Conservation (phyloP, 495 filamentous ascomycete genomes). For the Platismatia glauca region DNA sequence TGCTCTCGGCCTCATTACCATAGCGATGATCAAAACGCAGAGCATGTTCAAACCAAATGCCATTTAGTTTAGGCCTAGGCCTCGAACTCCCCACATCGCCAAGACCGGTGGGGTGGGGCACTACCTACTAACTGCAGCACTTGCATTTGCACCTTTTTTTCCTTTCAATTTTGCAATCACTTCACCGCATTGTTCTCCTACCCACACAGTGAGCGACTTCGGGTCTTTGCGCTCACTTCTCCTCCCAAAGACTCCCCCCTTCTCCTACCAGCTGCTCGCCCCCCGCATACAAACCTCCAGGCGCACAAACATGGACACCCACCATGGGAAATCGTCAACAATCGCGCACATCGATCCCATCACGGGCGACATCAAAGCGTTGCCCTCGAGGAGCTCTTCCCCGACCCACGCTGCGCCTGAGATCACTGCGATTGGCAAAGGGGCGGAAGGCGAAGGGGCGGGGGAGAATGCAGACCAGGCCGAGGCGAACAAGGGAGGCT, state of each 20-base stretch:
- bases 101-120: conserved; percentile 1
- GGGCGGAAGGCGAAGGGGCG: conserved; percentile 31
- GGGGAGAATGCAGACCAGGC: conserved; percentile 45
- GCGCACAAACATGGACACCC: conserved; percentile 8
- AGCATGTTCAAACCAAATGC: neutral
- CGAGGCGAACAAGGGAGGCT: conserved; percentile 42
- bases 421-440: conserved; percentile 16
- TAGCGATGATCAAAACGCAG: neutral
- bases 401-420: conserved; percentile 25
- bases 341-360: conserved; percentile 3
- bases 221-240: conserved; percentile 50
- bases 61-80: neutral
- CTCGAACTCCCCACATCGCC: neutral
- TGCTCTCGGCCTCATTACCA: neutral
- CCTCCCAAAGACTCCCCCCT: conserved; percentile 37
- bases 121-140: neutral
- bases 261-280: neutral
- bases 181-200: neutral
- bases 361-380: conserved; percentile 1
- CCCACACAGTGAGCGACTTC: conserved; percentile 44
- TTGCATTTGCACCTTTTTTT: neutral
- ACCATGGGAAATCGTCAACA: conserved; percentile 11
- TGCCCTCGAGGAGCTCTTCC: conserved; percentile 19
- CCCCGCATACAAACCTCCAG: neutral
- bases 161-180: neutral